Conservation (phyloP, 129 eudicot species). For the Scalesia atractyloides region DNA sequence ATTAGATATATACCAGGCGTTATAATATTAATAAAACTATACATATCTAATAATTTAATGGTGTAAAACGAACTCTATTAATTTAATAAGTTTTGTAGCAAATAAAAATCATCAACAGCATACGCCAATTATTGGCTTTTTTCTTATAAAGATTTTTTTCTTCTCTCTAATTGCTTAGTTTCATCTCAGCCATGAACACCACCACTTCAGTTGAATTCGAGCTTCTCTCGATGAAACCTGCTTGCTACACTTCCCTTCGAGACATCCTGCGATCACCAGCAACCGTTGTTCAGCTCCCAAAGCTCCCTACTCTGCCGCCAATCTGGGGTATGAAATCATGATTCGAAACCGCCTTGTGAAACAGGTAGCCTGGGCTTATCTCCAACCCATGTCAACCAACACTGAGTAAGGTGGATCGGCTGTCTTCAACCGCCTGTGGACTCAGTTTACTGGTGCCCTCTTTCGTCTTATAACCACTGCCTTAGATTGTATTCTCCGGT, state of each 20-base stretch:
- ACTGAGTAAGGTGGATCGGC: constrained; percentile 31
- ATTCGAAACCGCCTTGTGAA: constrained; percentile 78
- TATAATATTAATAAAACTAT: background rate
- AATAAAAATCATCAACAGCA: constrained; percentile 27
- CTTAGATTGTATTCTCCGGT: constrained; percentile 25
- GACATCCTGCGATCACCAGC: constrained; percentile 55
- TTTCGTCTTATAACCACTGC: constrained; percentile 15
- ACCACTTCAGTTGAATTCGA: constrained; percentile 42
- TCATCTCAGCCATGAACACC: constrained; percentile 32
- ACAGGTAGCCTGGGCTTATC: constrained; percentile 96
- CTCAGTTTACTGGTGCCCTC: constrained; percentile 26
- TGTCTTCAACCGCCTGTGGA: constrained; percentile 49
- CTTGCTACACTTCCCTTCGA: constrained; percentile 63
- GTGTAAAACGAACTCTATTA: background rate
- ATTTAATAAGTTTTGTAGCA: constrained; percentile 21
- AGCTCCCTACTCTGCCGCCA: constrained; percentile 23
- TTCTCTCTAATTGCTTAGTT: constrained; percentile 7
- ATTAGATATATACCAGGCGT: background rate
- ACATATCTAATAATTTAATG: too few relatives aligned
- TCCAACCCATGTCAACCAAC: constrained; percentile 67
- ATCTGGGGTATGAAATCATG: constrained; percentile 50
- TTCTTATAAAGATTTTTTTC: constrained; percentile 10
- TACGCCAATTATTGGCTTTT: constrained; percentile 40
- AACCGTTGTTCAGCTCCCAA: constrained; percentile 39
- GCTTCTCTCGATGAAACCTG: constrained; percentile 41